phyloP scores from a whole-genome alignment of 2,329 filamentous ascomycete genomes.

The Hirsutella rhossiliensis region DNA sequence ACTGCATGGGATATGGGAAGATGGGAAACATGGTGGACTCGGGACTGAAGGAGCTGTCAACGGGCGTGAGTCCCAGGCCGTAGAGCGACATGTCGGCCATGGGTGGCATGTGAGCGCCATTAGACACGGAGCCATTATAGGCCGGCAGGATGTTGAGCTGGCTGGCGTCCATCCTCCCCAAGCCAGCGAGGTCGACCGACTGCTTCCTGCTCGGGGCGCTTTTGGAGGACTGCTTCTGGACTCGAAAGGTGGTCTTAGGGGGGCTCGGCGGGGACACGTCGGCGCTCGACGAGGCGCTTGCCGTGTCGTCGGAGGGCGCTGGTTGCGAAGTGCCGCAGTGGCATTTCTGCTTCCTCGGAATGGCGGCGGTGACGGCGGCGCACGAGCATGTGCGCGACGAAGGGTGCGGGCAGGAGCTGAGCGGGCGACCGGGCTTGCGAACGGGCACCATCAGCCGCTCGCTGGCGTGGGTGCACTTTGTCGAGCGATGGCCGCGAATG shows the following conservation, averaged over 20 bases:
- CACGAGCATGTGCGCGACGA: slow-evolving; percentile 49
- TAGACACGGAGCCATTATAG: slow-evolving; percentile 12
- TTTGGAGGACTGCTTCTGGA: slow-evolving; percentile 31
- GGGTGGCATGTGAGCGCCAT: slow-evolving; percentile 5
- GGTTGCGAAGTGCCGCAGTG: slow-evolving; percentile 29
- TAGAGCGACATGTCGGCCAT: slow-evolving; percentile 14
- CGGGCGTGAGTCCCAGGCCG: slow-evolving; percentile 14
- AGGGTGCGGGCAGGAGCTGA: slow-evolving; percentile 58
- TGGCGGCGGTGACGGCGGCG: slow-evolving; percentile 50
- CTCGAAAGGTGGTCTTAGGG: slow-evolving; percentile 25
- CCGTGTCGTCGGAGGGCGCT: slow-evolving; percentile 11
- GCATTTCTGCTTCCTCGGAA: slow-evolving; percentile 46
- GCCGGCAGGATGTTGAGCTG: slow-evolving; percentile 35
- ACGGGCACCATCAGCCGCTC: slow-evolving; percentile 60
- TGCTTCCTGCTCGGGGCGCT: slow-evolving; percentile 26
- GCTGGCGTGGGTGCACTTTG: slow-evolving; percentile 57
- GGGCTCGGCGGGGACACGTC: slow-evolving; percentile 17
- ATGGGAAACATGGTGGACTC: slow-evolving; percentile 18
- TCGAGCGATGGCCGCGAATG: slow-evolving; percentile 64
- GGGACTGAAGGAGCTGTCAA: slow-evolving; percentile 12
- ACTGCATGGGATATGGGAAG: slow-evolving; percentile 17
- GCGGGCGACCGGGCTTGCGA: slow-evolving; percentile 57
- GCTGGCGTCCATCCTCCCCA: slow-evolving; percentile 41
- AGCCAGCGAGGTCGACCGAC: slow-evolving; percentile 34
- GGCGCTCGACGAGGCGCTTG: slow-evolving; percentile 6